These are phyloP conservation scores for Sclerotinia nivalis DNA, from an alignment of 2,329 filamentous ascomycete species.

Conservation along the genomic window DNA sequence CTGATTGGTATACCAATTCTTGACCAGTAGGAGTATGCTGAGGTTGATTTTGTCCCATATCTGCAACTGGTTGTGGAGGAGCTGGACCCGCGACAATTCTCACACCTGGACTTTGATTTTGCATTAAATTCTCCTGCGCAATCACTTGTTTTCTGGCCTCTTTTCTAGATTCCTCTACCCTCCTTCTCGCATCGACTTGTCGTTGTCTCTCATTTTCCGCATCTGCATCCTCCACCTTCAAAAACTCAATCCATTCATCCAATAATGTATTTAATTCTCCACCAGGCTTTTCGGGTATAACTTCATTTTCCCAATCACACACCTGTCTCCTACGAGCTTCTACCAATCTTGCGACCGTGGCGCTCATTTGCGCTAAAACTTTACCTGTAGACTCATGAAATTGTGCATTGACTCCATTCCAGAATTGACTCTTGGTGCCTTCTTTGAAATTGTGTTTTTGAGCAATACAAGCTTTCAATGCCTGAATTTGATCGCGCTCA, in stretches of 20 bases:
- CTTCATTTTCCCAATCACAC: slow-evolving; percentile 40
- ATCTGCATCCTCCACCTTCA: slow-evolving; percentile 40
- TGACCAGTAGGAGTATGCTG: slow-evolving; percentile 18
- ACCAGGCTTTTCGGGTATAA: slow-evolving; percentile 38
- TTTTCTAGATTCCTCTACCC: slow-evolving; percentile 39
- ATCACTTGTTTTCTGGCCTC: slow-evolving; percentile 40
- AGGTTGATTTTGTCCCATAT: slow-evolving; percentile 29
- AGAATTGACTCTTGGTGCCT: slow-evolving; percentile 41
- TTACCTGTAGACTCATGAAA: slow-evolving; percentile 40
- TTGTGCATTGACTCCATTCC: slow-evolving; percentile 38
- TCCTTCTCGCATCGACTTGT: slow-evolving; percentile 40
- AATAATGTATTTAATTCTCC: slow-evolving; percentile 39
- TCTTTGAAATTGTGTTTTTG: slow-evolving; percentile 40
- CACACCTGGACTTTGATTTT: slow-evolving; percentile 30
- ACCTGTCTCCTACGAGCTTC: slow-evolving; percentile 39
- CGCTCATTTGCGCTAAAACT: slow-evolving; percentile 41
- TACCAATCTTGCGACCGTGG: slow-evolving; percentile 40
- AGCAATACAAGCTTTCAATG: slow-evolving; percentile 40
- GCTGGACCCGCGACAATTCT: slow-evolving; percentile 28
- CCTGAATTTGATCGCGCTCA: slow-evolving; percentile 40
- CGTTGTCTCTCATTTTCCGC: slow-evolving; percentile 41
- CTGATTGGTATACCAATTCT: slow-evolving; percentile 32
- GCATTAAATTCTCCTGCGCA: slow-evolving; percentile 34
- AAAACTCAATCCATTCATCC: slow-evolving; percentile 41
- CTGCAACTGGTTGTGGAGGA: slow-evolving; percentile 25